Base-by-base conservation (phyloP, 2,329 filamentous ascomycete genomes). In the Hymenoscyphus fructigenus region DNA sequence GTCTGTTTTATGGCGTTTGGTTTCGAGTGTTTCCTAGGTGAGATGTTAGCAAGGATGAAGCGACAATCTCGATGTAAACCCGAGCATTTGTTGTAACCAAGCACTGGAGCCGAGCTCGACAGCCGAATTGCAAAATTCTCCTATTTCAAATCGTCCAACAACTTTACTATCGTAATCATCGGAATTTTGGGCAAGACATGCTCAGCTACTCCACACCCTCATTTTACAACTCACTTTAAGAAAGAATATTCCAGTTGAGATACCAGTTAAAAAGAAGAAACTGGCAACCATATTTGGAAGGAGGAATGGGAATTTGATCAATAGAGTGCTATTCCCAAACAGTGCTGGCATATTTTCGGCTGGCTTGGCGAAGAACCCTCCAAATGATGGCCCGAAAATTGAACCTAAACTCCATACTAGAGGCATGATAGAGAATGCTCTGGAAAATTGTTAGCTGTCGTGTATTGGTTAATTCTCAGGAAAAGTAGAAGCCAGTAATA, bases 381-480 rank as follows among this genome's bases (percentile, higher is more conserved):
- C 94, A 73, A 98, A 90, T 3, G 88, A 89, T 1, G 94, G 94
- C 0, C 94, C 94, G 70, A 97, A 91, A 44, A 97, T 92, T 41
- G 88, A 91, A 0, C 94, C 94, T 61, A 97, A 81, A 12, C 89
- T 93, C 90, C 92, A 98, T 57, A 90, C 91, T 17, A 98, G 79
- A 3, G 94, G 94, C 93, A 98, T 97, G 57, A 98, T 83, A 68
- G 90, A 93, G 77, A 98, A 98, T 0, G 95, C 95, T 61, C 88
- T 50, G 7, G 20, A 23, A 10, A 26, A 26, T 12, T 6, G n/a
- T 50, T 23, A 50, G 44, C 44, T 12, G 10, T 12, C 2, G 44
- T 9, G 5, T 44, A n/a, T 17, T n/a, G 41, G 7, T 17, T 6
- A 4, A 17, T n/a, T 44, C 4, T 2, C 14, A 38, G n/a, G 4